Evolutionary conservation across 108 stramenopile species (phyloP).

Genomic region (Mediolabrus comicus): DNA sequence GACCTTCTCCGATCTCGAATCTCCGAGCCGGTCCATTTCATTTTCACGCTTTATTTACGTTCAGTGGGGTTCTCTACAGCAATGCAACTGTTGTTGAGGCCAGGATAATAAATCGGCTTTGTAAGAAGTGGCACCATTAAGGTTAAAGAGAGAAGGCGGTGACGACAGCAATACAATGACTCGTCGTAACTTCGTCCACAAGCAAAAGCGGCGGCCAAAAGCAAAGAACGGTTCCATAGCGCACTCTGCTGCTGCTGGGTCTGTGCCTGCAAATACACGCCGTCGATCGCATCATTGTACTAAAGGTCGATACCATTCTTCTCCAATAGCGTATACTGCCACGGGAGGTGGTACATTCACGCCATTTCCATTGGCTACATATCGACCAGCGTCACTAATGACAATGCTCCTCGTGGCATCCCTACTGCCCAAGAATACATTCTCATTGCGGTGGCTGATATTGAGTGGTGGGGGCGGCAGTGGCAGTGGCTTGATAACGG

Average conservation of each 20-base stretch:
- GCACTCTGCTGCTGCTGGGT: not conserved
- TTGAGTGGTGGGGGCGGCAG: slow-evolving; percentile 12
- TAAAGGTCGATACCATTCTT: not conserved
- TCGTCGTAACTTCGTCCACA: not conserved
- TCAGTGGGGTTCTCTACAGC: too few relatives aligned
- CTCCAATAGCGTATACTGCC: not conserved
- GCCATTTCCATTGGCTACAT: slow-evolving; percentile 6
- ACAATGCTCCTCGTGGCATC: slow-evolving; percentile 25
- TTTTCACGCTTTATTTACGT: too few relatives aligned
- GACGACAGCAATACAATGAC: not conserved
- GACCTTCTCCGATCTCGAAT: too few relatives aligned
- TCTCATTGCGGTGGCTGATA: slow-evolving; percentile 38
- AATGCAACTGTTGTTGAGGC: too few relatives aligned
- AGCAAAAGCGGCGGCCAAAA: not conserved
- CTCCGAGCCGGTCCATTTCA: too few relatives aligned
- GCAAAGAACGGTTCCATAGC: not conserved
- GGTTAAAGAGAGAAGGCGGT: too few relatives aligned
- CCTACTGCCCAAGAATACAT: slow-evolving; percentile 30
- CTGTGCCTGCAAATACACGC: not conserved
- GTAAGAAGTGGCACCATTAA: too few relatives aligned
- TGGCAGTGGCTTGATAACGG: not conserved
- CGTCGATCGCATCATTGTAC: not conserved
- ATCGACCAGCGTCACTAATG: slow-evolving; percentile 18
- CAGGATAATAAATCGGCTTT: too few relatives aligned
- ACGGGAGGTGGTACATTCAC: not conserved